Evolutionary conservation across 192 early-diverging fungal genomes (phyloP).

Genomic region (Gigaspora rosea): DNA sequence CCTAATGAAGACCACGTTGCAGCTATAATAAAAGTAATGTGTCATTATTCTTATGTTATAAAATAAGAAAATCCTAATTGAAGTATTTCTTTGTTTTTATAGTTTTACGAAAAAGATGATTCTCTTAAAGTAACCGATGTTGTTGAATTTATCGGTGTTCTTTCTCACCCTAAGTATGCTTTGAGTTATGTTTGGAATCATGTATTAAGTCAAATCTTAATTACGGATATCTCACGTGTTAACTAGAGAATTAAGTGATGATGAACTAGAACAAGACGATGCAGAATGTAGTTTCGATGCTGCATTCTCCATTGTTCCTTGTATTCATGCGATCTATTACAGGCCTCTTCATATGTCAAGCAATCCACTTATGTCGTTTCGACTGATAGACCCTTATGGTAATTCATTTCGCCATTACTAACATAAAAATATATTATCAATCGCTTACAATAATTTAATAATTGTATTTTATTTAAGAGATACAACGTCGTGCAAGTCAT

Average conservation of each 20-base stretch:
- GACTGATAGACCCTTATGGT: not conserved
- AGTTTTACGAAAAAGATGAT: conserved; percentile 53
- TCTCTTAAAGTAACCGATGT: conserved; percentile 57
- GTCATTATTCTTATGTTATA: not conserved
- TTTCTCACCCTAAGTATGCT: conserved; percentile 35
- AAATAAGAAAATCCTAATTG: not conserved
- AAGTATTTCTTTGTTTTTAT: conserved; percentile 4
- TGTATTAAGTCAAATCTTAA: no score
- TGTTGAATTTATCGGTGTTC: conserved; percentile 69
- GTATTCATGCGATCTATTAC: conserved; percentile 56
- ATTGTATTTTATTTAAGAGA: not conserved
- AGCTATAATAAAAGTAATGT: conserved; percentile 60
- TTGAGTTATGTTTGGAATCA: no score
- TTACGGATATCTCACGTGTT: no score
- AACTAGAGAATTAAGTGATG: no score
- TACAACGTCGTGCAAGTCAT: conserved; percentile 26
- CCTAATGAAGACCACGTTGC: conserved; percentile 54
- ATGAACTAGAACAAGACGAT: no score
- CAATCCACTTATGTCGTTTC: conserved; percentile 15
- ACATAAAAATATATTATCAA: not conserved
- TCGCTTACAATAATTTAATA: not conserved
- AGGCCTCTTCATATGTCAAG: conserved; percentile 34
- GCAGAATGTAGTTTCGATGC: conserved; percentile 38
- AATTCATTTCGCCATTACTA: not conserved
- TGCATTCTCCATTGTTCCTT: conserved; percentile 37